Evolutionary conservation across 2,329 filamentous ascomycete genomes (phyloP), one percentile per base, ranked within the genome.

Genomic region (Penicillium griseofulvum): DNA sequence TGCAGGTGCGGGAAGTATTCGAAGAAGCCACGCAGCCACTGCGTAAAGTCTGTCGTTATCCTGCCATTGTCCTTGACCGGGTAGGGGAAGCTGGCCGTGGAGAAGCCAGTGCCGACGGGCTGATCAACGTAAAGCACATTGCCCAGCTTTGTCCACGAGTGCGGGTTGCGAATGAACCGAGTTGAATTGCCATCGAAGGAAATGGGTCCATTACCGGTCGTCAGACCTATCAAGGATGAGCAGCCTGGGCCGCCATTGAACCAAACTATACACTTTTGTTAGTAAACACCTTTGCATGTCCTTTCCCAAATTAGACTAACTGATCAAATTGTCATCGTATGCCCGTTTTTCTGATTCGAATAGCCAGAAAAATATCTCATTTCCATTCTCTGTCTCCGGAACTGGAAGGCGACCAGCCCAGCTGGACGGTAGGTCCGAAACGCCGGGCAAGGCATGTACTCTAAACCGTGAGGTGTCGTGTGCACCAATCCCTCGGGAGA

Each of bases 101-200:
- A 72, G 41, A 68, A 68, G 5, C 72, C 72, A 5, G 70, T 71
- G 10, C 72, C 71, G 7, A 70, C 70, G 3, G 71, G 72, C 42
- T 74, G 71, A 48, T 74, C 71, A 37, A 74, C 60, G 49, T 75
- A 73, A 17, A 72, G 63, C 7, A 68, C 69, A 64, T 69, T 66
- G n/a, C 60, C 73, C 17, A 71, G 54, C 38, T 68, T 68, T 5
- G 68, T 62, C 69, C 69, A 71, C 5, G 67, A 65, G 44, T 70
- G 57, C 2, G 62, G 66, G 19, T 69, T 68, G 22, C 43, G 57
- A 8, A 57, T 42, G 5, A 67, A 49, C 3, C 57, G 58, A 24
- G 68, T 67, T 1, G 68, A 65, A 29, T 68, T 69, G 3, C 63
- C 66, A 22, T 59, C 38, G 56, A 73, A 75, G 7, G 60, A 60